A percentile compares a stretch with the other conserved stretches of the same genome.
Evolutionary conservation across 345 rosid genomes (phyloP).

Genomic region (Gossypium longicalyx): DNA sequence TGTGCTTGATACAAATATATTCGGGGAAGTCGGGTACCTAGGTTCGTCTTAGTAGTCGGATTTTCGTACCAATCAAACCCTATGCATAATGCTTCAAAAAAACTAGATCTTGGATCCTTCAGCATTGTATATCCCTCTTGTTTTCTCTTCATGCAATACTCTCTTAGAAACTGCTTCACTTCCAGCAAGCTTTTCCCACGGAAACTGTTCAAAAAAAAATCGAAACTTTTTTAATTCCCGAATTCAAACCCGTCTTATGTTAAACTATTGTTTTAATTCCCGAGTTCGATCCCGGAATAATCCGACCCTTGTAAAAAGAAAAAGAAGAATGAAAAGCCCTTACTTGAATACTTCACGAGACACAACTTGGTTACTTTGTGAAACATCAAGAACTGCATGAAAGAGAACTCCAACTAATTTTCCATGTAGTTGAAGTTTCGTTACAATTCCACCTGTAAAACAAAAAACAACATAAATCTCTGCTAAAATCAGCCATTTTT

Average conservation of each 20-base stretch:
- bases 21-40: neutral
- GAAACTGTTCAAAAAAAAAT: conserved; percentile 27
- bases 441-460: neutral
- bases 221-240: too few relatives aligned
- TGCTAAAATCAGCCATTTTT: neutral
- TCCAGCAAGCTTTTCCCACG: conserved; percentile 27
- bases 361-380: neutral
- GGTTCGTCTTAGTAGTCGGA: neutral
- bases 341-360: neutral
- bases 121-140: conserved; percentile 36
- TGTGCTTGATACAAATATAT: neutral
- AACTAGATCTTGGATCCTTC: conserved; percentile 25
- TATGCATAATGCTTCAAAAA: neutral
- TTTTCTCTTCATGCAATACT: conserved; percentile 34
- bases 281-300: too few relatives aligned
- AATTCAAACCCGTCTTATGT: too few relatives aligned
- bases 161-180: conserved; percentile 40
- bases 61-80: neutral
- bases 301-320: too few relatives aligned
- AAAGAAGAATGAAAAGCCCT: neutral
- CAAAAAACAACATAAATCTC: neutral
- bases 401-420: neutral
- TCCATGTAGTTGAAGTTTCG: conserved; percentile 10
- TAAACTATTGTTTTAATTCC: too few relatives aligned
- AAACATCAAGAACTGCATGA: conserved; percentile 3